phyloP scores from a whole-genome alignment of 2,329 filamentous ascomycete species.

The Trichocomaceae sp. region DNA sequence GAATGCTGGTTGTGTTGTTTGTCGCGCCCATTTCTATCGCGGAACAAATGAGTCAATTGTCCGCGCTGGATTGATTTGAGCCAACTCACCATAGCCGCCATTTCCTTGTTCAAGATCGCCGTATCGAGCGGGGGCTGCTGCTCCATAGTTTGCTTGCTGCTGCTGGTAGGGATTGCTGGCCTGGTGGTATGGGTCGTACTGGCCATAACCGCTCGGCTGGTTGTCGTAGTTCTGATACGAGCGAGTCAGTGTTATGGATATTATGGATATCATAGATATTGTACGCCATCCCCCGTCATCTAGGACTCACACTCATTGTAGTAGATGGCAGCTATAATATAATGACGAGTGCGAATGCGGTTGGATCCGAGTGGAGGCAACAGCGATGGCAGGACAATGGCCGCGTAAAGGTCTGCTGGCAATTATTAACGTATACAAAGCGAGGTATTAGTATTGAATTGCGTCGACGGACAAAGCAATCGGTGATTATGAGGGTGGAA shows the following conservation, averaged over 20 bases:
- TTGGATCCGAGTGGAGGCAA: constrained; percentile 4
- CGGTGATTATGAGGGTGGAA: not conserved
- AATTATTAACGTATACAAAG: not conserved
- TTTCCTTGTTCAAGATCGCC: constrained; percentile 30
- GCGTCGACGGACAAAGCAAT: not conserved
- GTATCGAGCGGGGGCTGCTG: constrained; percentile 12
- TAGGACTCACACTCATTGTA: constrained; percentile 14
- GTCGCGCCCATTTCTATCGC: constrained; percentile 39
- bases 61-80: not conserved
- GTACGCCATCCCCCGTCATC: not conserved
- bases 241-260: not conserved
- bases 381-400: constrained; percentile 7
- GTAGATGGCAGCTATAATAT: not conserved
- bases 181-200: constrained; percentile 50
- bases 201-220: constrained; percentile 44
- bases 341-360: not conserved
- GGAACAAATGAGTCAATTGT: constrained; percentile 4
- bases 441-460: not conserved
- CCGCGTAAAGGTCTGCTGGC: not conserved
- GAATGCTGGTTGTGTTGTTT: constrained; percentile 56
- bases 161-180: constrained; percentile 29
- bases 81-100: constrained; percentile 30
- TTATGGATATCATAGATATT: no score
- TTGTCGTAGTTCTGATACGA: constrained; percentile 11
- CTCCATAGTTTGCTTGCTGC: constrained; percentile 12